Base-by-base conservation (phyloP, 768 basidiomycete species). In the Phylloporus scabripes region DNA sequence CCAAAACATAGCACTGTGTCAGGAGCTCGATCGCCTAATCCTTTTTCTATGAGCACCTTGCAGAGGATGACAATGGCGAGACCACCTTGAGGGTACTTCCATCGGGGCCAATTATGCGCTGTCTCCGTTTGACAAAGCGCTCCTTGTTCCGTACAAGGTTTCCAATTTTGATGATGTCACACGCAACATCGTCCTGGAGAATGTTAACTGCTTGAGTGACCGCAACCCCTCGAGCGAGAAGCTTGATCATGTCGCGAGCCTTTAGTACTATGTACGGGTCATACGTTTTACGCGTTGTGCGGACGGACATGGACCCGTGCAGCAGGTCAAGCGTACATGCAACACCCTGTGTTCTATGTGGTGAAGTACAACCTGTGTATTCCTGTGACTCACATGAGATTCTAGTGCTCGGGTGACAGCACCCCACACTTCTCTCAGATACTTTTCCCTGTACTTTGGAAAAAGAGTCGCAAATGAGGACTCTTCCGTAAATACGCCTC, bases 151-250 rank as follows among this genome's bases (percentile, higher is more conserved):
- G 74, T 15, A 98, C 89, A 45, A 95, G 65, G 59, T 79, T 94
- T 14, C 96, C 95, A 53, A 98, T 97, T 71, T 98, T 97, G 65
- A 99, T 97, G 55, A 99, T 94, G 67, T 99, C 96, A 66, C 92
- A 96, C 2, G 92, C 89, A 18, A 87, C 76, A 41, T 78, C 78
- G 65, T 99, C 96, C 50, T 96, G 85, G 47, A 99, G 71, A 38
- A 97, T 83, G 66, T 93, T 93, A 46, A 87, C 79, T 0, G 92
- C 94, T 64, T 95, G 88, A 5, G 73, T 81, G 43, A 93, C 66
- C 14, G 89, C 77, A 23, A 99, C 94, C 34, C 92, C 91, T 64
- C 96, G 82, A 21, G 96, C 92, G 23, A 99, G 78, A 4, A 99
- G 79, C 66, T 98, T 98, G 57, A 98, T 80, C 74, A 98, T 76